A percentile compares a stretch with the other conserved stretches of the same genome.
Evolutionary conservation across 495 filamentous ascomycete genomes (phyloP).

Genomic region (Xylaria cubensis): DNA sequence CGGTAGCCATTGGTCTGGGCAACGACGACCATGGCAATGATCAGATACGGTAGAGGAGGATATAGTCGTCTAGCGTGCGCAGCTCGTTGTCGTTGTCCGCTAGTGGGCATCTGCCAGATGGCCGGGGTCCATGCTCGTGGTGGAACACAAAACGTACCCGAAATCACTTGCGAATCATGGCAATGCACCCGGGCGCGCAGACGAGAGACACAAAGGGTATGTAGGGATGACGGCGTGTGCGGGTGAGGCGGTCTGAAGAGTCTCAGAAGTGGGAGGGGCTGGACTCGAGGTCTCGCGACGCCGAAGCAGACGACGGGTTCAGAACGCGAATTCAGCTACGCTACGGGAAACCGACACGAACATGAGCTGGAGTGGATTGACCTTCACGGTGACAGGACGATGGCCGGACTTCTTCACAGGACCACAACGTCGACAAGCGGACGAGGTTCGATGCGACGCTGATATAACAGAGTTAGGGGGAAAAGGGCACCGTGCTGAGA

Average conservation of each 20-base stretch:
- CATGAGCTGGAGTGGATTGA: slow-evolving; percentile 1
- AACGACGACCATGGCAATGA: slow-evolving; percentile 41
- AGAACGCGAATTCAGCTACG: slow-evolving; percentile 1
- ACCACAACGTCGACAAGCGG: slow-evolving; percentile 6
- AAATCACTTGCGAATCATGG: slow-evolving; percentile 24
- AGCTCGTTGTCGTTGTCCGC: slow-evolving; percentile 6
- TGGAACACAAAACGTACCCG: slow-evolving; percentile 11
- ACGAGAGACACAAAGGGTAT: slow-evolving; percentile 11
- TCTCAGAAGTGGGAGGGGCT: neutral
- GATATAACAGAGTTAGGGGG: neutral
- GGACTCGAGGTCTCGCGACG: slow-evolving; percentile 8
- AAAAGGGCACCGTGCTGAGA: neutral
- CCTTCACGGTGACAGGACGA: neutral
- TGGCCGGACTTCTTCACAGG: neutral
- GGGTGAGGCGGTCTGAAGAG: slow-evolving; percentile 12
- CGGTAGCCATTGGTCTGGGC: slow-evolving; percentile 41
- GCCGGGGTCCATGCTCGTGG: slow-evolving; percentile 26
- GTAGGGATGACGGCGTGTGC: slow-evolving; percentile 10
- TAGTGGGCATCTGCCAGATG: slow-evolving; percentile 20
- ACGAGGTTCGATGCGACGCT: slow-evolving; percentile 15
- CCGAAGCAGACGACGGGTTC: neutral
- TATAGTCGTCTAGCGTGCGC: slow-evolving; percentile 21
- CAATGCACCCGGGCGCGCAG: slow-evolving; percentile 11
- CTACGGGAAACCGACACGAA: neutral
- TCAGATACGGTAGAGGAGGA: slow-evolving; percentile 12